A percentile compares a stretch with the other conserved stretches of the same genome.
These are phyloP conservation scores for Dendrostoma leiphaemia DNA, from an alignment of 2,329 filamentous ascomycete genomes.

Conservation along the genomic window DNA sequence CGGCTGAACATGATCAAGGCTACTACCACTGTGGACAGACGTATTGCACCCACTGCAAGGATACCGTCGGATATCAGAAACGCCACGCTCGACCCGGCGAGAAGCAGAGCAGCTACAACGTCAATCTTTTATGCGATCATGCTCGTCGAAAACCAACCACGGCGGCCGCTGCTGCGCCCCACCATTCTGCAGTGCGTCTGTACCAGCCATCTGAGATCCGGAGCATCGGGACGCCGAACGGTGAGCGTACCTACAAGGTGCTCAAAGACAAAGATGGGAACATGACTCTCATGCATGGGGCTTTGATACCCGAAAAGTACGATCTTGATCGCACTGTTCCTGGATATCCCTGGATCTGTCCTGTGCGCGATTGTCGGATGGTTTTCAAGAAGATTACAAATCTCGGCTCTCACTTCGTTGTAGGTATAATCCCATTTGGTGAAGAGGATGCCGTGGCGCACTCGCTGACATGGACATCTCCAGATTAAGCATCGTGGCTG, in stretches of 20 bases:
- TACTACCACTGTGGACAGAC: conserved; percentile 17
- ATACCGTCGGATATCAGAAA: background rate
- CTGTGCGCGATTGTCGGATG: conserved; percentile 22
- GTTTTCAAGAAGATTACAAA: conserved; percentile 10
- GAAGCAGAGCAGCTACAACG: conserved; percentile 6
- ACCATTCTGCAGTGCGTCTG: background rate
- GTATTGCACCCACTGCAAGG: conserved; percentile 9
- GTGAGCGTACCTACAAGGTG: conserved; percentile 11
- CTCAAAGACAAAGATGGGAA: conserved; percentile 15
- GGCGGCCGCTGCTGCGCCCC: background rate
- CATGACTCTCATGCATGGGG: conserved; percentile 11
- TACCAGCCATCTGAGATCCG: conserved; percentile 9
- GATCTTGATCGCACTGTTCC: conserved; percentile 19
- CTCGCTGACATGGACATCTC: background rate
- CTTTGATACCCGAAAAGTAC: conserved; percentile 24
- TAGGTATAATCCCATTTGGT: background rate
- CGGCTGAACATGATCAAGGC: background rate
- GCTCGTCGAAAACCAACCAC: background rate
- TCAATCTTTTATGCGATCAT: conserved; percentile 6
- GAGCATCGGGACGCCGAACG: conserved; percentile 8
- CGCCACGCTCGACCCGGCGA: background rate
- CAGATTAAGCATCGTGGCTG: conserved; percentile 11
- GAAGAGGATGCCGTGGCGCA: no score
- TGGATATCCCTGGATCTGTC: conserved; percentile 24
- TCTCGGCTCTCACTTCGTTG: conserved; percentile 23